Conservation (phyloP, 306 rosid species). For the Prunus persica region DNA sequence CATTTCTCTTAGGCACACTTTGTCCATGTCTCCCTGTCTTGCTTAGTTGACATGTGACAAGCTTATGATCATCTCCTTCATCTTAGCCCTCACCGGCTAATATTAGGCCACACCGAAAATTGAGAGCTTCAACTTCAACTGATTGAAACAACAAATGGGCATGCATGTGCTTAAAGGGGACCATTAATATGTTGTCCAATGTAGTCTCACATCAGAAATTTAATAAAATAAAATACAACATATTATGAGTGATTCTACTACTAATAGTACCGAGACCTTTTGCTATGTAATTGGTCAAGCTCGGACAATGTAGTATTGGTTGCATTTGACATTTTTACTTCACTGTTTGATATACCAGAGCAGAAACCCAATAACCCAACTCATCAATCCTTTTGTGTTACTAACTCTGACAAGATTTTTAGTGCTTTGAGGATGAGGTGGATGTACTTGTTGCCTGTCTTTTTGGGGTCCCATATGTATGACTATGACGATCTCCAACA, state of each 20-base stretch:
- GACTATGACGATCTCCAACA: background rate
- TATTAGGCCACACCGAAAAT: background rate
- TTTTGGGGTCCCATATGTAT: background rate
- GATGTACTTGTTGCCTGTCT: background rate
- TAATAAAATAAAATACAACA: too few relatives aligned
- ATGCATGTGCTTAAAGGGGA: background rate
- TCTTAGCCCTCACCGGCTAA: background rate
- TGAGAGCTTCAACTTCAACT: background rate
- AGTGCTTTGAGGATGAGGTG: background rate
- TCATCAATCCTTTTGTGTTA: too few relatives aligned
- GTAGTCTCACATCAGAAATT: too few relatives aligned
- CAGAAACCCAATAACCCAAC: too few relatives aligned
- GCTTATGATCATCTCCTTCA: background rate
- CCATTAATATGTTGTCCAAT: background rate
- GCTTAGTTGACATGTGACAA: conserved; percentile 28
- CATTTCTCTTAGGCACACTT: conserved; percentile 45
- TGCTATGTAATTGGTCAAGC: too few relatives aligned
- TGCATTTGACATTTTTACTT: too few relatives aligned
- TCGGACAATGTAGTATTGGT: too few relatives aligned
- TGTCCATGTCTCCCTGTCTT: conserved; percentile 62
- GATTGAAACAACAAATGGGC: background rate
- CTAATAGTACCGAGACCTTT: too few relatives aligned
- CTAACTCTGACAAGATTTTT: background rate
- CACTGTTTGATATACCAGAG: too few relatives aligned
- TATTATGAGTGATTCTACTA: too few relatives aligned